Evolutionary conservation across 768 basidiomycete species (phyloP), one percentile per base, ranked within the genome.

Genomic region (Russula sp.): DNA sequence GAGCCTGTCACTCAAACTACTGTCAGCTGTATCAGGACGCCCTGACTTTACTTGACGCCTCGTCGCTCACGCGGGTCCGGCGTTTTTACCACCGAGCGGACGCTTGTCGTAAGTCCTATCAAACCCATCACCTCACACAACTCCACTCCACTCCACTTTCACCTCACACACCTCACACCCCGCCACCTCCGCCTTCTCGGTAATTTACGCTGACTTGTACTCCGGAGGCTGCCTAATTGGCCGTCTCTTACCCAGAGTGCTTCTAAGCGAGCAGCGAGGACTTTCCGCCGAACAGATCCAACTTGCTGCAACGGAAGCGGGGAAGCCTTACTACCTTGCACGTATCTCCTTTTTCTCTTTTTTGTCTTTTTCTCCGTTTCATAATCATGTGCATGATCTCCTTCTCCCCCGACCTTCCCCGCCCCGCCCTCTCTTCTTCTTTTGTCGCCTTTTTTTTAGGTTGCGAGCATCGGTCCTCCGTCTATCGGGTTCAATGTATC

Each of bases 261-360:
- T 89, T 68, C 80, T 90, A 52, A 78, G 78, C 65, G 80, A 85
- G 68, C 82, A 79, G 67, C 82, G 79, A 52, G 89, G 86, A 22
- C 70, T 88, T 6, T 65, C 78, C 18, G 74, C 75, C 48, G 72
- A 75, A 22, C 72, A 75, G 16, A 81, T 89, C 76, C 69, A 74
- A 5, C 84, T 93, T 69, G 77, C 75, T 5, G 71, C 75, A 53
- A 92, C 92, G 1, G 74, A 80, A 57, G 74, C 82, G 30, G 87
- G 88, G 38, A 94, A 94, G 73, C 91, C 92, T 18, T 94, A 86
- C 74, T 94, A 86, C 74, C 79, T 89, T 51, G 91, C 83, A 70
- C 72, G 86, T 80, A 40, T 11, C 56, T 34, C 59, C 63, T 32
- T 44, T 26, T 36, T 20, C 5, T 22, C 32, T 16, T 20, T 44